A percentile compares a stretch with the other conserved stretches of the same genome.
phyloP scores from a whole-genome alignment of 1,284 basidiomycete genomes.

The Xerocomus minutiporus region DNA sequence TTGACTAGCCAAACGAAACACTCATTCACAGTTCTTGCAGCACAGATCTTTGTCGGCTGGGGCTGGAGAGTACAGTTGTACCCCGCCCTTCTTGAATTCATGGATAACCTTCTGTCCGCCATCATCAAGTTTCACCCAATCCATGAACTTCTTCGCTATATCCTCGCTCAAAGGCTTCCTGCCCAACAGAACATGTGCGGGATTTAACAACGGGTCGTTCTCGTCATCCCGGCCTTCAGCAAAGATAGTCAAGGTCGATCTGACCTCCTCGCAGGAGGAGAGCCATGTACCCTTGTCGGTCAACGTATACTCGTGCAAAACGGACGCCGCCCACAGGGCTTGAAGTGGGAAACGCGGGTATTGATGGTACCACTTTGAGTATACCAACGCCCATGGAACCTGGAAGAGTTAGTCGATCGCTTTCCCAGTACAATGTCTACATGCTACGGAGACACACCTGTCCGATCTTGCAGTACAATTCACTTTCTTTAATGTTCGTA shows the following conservation, averaged over 20 bases:
- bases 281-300: conserved; percentile 47
- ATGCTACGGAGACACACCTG: conserved; percentile 32
- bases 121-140: conserved; percentile 36
- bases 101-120: conserved; percentile 42
- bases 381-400: conserved; percentile 49
- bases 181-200: conserved; percentile 39
- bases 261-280: conserved; percentile 34
- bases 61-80: conserved; percentile 23
- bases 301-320: conserved; percentile 46
- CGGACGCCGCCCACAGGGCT: conserved; percentile 42
- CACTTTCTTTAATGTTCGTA: conserved; percentile 51
- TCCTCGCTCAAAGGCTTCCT: conserved; percentile 18
- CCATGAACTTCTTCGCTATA: conserved; percentile 36
- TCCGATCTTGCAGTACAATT: conserved; percentile 44
- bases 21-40: background rate
- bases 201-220: conserved; percentile 40
- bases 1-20: background rate
- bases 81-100: conserved; percentile 32
- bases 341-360: conserved; percentile 46
- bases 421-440: background rate
- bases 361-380: conserved; percentile 54
- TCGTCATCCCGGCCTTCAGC: conserved; percentile 36
- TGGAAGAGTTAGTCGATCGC: conserved; percentile 13
- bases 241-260: conserved; percentile 33
- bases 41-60: background rate